Conservation (phyloP, 179 eudicot species). For the Beta lomatogona region DNA sequence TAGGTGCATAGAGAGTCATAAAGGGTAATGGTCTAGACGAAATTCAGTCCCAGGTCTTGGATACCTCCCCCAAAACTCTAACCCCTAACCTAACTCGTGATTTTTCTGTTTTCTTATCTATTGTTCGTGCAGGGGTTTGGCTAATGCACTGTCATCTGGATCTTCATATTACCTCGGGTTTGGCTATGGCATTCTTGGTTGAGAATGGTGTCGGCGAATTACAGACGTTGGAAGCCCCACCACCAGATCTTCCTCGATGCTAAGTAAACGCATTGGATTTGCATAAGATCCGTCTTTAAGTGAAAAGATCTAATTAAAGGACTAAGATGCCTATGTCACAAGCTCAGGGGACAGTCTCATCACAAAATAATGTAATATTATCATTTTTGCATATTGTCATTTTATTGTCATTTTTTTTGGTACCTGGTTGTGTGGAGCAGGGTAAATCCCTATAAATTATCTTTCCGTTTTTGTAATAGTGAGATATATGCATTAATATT, state of each 20-base stretch:
- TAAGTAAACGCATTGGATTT: not conserved
- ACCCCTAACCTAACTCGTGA: not conserved
- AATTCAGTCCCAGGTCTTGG: too few relatives aligned
- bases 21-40: too few relatives aligned
- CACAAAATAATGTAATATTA: not conserved
- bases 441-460: not conserved
- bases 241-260: slow-evolving; percentile 32
- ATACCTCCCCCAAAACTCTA: too few relatives aligned
- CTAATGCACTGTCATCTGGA: slow-evolving; percentile 38
- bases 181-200: slow-evolving; percentile 35
- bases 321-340: not conserved
- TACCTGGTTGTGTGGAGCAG: not conserved
- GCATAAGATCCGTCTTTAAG: not conserved
- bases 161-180: slow-evolving; percentile 29
- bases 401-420: not conserved
- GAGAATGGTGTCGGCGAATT: slow-evolving; percentile 29
- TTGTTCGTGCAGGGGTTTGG: slow-evolving; percentile 29
- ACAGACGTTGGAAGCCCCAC: slow-evolving; percentile 28
- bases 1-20: too few relatives aligned
- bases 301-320: not conserved
- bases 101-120: not conserved
- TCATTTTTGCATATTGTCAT: not conserved
- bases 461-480: not conserved
- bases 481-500: not conserved
- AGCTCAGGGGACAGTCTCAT: not conserved